A percentile compares a stretch with the other conserved stretches of the same genome.
Conservation (phyloP, 345 rosid species). For the Litchi chinensis region DNA sequence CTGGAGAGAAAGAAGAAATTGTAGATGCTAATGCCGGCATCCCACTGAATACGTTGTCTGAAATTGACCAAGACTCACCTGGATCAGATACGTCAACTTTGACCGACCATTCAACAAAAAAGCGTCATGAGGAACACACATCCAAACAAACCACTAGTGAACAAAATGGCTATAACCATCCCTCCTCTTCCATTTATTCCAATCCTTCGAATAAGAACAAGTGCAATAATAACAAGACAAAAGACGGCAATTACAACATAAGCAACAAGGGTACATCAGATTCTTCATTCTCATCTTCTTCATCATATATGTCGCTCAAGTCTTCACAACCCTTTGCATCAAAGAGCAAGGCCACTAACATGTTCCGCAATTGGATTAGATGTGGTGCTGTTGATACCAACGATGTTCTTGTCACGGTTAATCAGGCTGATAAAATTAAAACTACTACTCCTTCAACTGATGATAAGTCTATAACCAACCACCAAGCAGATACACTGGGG, state of each 20-base stretch:
- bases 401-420: conserved; percentile 47
- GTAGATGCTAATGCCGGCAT: background rate
- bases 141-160: conserved; percentile 2
- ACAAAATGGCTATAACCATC: conserved; percentile 1
- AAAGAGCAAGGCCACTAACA: conserved; percentile 36
- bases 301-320: conserved; percentile 16
- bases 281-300: conserved; percentile 33
- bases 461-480: background rate
- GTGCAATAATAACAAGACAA: conserved; percentile 5
- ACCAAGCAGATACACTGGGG: conserved; percentile 14
- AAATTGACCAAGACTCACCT: conserved; percentile 37
- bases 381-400: conserved; percentile 57
- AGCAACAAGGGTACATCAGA: conserved; percentile 15
- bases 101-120: conserved; percentile 38
- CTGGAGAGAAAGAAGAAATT: background rate
- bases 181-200: conserved; percentile 2
- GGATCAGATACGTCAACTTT: conserved; percentile 45
- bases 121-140: conserved; percentile 25
- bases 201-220: conserved; percentile 4
- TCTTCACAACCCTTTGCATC: conserved; percentile 17
- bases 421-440: conserved; percentile 13
- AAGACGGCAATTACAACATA: conserved; percentile 13
- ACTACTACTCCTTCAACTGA: background rate
- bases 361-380: conserved; percentile 47
- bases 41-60: conserved; percentile 18